Conservation (phyloP, 176 grass and related monocot genomes). For the Oryza coarctata region DNA sequence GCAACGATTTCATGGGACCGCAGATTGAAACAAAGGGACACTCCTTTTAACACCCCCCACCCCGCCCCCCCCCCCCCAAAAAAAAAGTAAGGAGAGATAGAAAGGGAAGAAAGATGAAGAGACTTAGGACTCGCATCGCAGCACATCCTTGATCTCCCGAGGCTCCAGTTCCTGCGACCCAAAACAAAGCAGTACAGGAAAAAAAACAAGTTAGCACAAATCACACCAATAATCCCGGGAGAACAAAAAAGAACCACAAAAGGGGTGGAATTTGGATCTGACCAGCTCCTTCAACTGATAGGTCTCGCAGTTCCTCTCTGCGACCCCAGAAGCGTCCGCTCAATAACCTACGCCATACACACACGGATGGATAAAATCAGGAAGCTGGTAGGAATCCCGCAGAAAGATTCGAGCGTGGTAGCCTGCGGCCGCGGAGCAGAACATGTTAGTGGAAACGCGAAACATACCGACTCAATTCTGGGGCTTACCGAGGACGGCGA, state of each 20-base stretch:
- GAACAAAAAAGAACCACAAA: neutral
- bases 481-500: too few species aligned
- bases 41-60: too few species aligned
- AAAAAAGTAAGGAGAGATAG: neutral
- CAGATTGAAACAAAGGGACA: neutral
- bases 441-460: too few species aligned
- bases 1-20: neutral
- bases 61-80: too few species aligned
- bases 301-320: slow-evolving; percentile 61
- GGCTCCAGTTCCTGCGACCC: slow-evolving; percentile 6
- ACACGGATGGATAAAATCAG: neutral
- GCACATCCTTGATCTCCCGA: slow-evolving; percentile 9
- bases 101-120: neutral
- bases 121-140: slow-evolving; percentile 9
- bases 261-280: neutral
- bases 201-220: neutral
- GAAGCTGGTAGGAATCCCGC: neutral
- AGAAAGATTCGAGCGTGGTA: neutral
- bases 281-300: slow-evolving; percentile 66
- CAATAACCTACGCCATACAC: neutral
- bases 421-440: too few species aligned
- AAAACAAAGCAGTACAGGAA: neutral
- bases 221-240: neutral
- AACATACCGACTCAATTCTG: too few species aligned
- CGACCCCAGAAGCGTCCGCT: neutral